Evolutionary conservation across 441 rosid genomes (phyloP), one percentile per base, ranked within the genome.

Genomic region (Gossypium trilobum): DNA sequence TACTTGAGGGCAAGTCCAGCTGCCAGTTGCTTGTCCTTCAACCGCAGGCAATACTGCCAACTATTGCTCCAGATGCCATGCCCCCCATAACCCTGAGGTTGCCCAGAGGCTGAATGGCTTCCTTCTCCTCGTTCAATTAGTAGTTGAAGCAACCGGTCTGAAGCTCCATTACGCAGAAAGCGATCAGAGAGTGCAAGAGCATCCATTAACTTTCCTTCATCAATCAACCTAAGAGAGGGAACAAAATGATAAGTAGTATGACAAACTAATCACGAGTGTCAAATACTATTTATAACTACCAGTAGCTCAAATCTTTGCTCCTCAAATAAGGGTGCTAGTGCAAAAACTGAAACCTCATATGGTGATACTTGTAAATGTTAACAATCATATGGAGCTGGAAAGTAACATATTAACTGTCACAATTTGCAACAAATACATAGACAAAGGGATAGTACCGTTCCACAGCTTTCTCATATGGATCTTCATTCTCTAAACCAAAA

Each of bases 151-250:
- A 95, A 85, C 71, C 60, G 81, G 81, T 95, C 98, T 65, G 99
- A 92, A 72, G 97, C 91, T 68, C 99, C 99, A 84, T 87, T 86
- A 62, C 86, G 88, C 77, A 95, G 81, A 82, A 92, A 95, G 54
- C 98, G 99, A 82, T 95, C 99, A 20, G 99, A 95, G 77, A 95
- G 92, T 79, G 99, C 99, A 78, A 95, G 92, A 59, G 99, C 98
- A 87, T 95, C 99, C 90, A 84, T 87, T 46, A 92, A 81, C 78
- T 95, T 92, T 69, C 97, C 97, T 86, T 92, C 96, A 78, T 86
- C 88, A 67, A 92, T 86, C 82, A 95, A 87, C 79, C 99, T 95
- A 83, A 55, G 5, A 33, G 19, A 17, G 23, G 23, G 65, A 5
- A 31, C 39, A 7, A 39, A 17, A 42, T 75, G 71, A 73, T 22